Percentiles rank a stretch among this genome's conserved stretches.
Conservation (phyloP, 768 basidiomycete genomes). For the Tricholoma flavovirens region DNA sequence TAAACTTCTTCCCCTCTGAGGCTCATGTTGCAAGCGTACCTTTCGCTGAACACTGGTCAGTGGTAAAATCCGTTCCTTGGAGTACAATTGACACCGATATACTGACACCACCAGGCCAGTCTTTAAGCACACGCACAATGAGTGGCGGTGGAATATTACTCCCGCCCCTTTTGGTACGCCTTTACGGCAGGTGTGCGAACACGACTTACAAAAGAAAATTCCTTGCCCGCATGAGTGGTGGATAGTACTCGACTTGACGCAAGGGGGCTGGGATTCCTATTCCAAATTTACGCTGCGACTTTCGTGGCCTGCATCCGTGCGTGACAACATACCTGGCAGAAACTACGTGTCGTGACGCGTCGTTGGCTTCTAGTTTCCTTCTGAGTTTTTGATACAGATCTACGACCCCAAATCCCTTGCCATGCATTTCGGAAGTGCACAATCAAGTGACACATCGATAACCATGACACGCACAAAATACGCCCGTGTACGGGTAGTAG, state of each 20-base stretch:
- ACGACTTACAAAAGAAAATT: conserved; percentile 9
- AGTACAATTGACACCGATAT: not conserved
- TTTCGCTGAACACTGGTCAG: conserved; percentile 25
- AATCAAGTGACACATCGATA: conserved; percentile 4
- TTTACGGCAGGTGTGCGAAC: conserved; percentile 32
- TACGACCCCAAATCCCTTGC: conserved; percentile 28
- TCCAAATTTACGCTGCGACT: conserved; percentile 44
- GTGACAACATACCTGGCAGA: conserved; percentile 16
- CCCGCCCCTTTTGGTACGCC: conserved; percentile 38
- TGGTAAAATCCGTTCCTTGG: not conserved
- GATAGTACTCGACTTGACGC: conserved; percentile 41
- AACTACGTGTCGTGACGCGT: not conserved
- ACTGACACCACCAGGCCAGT: conserved; percentile 29
- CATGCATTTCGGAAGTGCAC: conserved; percentile 10
- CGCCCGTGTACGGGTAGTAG: conserved; percentile 51
- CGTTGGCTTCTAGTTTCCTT: conserved; percentile 31
- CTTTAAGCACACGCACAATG: conserved; percentile 27
- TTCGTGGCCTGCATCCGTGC: conserved; percentile 53
- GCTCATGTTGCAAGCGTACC: conserved; percentile 14
- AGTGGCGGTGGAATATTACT: conserved; percentile 31
- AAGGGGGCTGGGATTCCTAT: conserved; percentile 33
- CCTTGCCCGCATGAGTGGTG: conserved; percentile 41
- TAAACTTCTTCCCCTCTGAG: conserved; percentile 43
- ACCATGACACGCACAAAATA: conserved; percentile 38
- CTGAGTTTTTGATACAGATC: conserved; percentile 36